Evolutionary conservation across 371 early-diverging fungal species (phyloP).

Genomic region (Dinochytrium kinnereticum): DNA sequence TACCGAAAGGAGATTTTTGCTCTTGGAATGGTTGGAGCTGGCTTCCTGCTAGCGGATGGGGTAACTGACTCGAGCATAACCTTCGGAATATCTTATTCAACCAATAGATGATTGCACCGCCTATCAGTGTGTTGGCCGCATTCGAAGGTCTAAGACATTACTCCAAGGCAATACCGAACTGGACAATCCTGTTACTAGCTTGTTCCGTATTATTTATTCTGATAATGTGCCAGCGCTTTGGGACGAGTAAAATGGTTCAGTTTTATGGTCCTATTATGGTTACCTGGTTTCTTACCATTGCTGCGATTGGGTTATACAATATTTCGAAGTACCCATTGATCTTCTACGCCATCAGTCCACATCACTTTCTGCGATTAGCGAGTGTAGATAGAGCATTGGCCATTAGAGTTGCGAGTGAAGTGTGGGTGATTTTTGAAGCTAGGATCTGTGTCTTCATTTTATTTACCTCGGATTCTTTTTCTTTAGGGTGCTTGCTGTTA

Average conservation of each 20-base stretch:
- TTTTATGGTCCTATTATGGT: conserved; percentile 59
- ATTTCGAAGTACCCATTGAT: conserved; percentile 38
- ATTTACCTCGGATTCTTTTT: too few species aligned
- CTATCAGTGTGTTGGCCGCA: conserved; percentile 46
- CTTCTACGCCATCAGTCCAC: conserved; percentile 42
- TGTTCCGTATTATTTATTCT: conserved; percentile 49
- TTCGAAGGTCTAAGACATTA: conserved; percentile 44
- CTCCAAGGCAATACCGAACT: conserved; percentile 29
- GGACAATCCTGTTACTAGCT: conserved; percentile 23
- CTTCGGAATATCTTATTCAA: not conserved
- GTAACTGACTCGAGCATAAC: conserved; percentile 29
- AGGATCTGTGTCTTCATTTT: too few species aligned
- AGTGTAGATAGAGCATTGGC: conserved; percentile 17
- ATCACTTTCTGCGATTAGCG: conserved; percentile 26
- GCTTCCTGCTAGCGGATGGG: conserved; percentile 44
- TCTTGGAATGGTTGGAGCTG: conserved; percentile 39
- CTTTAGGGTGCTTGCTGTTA: conserved; percentile 50
- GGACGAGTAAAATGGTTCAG: conserved; percentile 52
- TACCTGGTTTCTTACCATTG: conserved; percentile 54
- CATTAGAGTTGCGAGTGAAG: conserved; percentile 34
- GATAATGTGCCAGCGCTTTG: conserved; percentile 55
- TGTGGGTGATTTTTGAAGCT: conserved; percentile 36
- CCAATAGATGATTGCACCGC: conserved; percentile 42
- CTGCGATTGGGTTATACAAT: conserved; percentile 57
- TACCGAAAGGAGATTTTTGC: conserved; percentile 32